Conservation (phyloP, 192 early-diverging fungal species). For the Backusella australiensis region DNA sequence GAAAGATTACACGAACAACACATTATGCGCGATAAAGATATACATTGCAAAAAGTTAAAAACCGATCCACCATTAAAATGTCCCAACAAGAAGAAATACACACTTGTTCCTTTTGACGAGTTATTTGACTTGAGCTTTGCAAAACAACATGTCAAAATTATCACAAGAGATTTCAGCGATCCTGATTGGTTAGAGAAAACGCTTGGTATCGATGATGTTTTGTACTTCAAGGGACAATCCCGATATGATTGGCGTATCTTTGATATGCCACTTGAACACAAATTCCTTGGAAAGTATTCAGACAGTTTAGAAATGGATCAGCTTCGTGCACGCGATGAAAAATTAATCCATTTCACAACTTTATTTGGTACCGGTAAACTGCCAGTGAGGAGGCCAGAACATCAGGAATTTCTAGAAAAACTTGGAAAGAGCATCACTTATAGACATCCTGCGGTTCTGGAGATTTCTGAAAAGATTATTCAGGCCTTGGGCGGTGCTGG, state of each 20-base stretch:
- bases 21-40: slow-evolving; percentile 17
- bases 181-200: slow-evolving; percentile 25
- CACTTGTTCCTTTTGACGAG: slow-evolving; percentile 32
- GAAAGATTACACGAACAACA: slow-evolving; percentile 30
- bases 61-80: slow-evolving; percentile 2
- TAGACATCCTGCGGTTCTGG: slow-evolving; percentile 27
- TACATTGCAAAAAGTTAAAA: not conserved
- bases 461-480: slow-evolving; percentile 23
- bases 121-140: slow-evolving; percentile 36
- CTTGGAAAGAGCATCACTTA: slow-evolving; percentile 33
- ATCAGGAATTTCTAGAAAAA: slow-evolving; percentile 29
- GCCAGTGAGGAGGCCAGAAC: slow-evolving; percentile 24
- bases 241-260: slow-evolving; percentile 41
- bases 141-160: slow-evolving; percentile 29
- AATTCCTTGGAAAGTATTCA: slow-evolving; percentile 26
- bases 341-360: slow-evolving; percentile 34
- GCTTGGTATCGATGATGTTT: slow-evolving; percentile 28
- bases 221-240: slow-evolving; percentile 31
- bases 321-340: slow-evolving; percentile 18
- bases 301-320: slow-evolving; percentile 26
- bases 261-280: slow-evolving; percentile 14
- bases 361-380: slow-evolving; percentile 36
- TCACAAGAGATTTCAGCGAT: slow-evolving; percentile 19
- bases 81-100: slow-evolving; percentile 21
- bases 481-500: slow-evolving; percentile 24